Base-by-base conservation (phyloP, 2,329 filamentous ascomycete species). In the Neonectria faginata region DNA sequence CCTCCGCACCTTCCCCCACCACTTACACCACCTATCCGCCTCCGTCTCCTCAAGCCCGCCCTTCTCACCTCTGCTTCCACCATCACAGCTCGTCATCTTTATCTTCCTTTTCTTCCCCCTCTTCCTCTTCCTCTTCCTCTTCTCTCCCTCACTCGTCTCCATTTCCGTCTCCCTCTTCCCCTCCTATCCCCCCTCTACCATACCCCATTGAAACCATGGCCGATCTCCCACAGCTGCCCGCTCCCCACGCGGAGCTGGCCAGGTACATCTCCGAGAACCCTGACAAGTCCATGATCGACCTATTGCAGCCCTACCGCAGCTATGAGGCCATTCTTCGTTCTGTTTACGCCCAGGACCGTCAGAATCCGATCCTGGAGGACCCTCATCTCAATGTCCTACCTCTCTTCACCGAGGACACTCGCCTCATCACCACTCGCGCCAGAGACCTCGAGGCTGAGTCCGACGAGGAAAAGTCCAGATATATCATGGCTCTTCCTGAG, bases 251-350 rank as follows among this genome's bases (percentile, higher is more conserved):
- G 67, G 80, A 81, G 71, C 75, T 88, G 72, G 79, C 78, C 42
- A 79, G 75, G 60, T 86, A 92, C 76, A 82, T 92, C 62, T 80
- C 83, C 12, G 79, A 83, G 60, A 81, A 90, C 66, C 80, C 84
- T 6, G 78, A 85, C 27, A 84, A 79, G 58, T 79, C 87, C 1
- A 81, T 93, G 67, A 67, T 75, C 6, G 82, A 90, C 36, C 80
- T 93, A 57, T 77, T 93, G 60, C 79, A 85, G 55, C 91, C 91
- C 0, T 93, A 88, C 78, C 88, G 90, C 74, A 78, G 85, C 58
- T 92, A 89, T 70, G 91, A 94, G 76, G 83, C 86, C 51, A 83
- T 86, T 64, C 81, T 93, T 56, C 88, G 91, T 48, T 84, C 89
- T 67, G 73, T 91, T 18, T 93, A 89, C 72, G 91, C 91, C 41